Evolutionary conservation across 2,329 filamentous ascomycete species (phyloP).

Genomic region (Colletotrichum australisinense): DNA sequence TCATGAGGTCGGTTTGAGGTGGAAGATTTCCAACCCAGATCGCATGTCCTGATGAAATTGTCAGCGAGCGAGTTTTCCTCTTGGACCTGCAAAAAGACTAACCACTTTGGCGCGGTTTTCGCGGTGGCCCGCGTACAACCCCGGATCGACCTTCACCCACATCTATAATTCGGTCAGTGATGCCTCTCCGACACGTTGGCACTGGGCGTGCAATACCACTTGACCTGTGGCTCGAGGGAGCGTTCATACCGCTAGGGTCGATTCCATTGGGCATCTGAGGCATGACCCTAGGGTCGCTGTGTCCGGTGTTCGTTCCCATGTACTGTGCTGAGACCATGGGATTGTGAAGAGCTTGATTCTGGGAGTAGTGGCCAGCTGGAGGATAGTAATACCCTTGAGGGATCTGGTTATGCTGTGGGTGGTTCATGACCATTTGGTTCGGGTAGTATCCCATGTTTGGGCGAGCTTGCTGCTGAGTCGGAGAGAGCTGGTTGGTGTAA

Average conservation of each 20-base stretch:
- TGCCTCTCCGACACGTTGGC: neutral
- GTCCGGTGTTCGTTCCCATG: constrained; percentile 38
- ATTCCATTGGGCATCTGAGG: constrained; percentile 35
- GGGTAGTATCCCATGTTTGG: constrained; percentile 57
- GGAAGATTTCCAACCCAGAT: constrained; percentile 97
- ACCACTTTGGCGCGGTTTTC: constrained; percentile 73
- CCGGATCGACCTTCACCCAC: constrained; percentile 48
- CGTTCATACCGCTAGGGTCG: constrained; percentile 21
- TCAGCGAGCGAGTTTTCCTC: constrained; percentile 33
- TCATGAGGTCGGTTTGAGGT: constrained; percentile 82
- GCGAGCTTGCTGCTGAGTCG: constrained; percentile 47
- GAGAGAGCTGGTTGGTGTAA: constrained; percentile 53
- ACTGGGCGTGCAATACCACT: neutral
- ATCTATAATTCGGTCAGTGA: constrained; percentile 8
- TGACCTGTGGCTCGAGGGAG: neutral
- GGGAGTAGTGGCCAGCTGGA: constrained; percentile 50
- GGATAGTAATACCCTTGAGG: constrained; percentile 58
- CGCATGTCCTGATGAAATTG: constrained; percentile 74
- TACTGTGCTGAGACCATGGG: constrained; percentile 51
- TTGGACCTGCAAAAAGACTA: constrained; percentile 31
- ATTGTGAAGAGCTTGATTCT: constrained; percentile 45
- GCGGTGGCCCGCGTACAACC: constrained; percentile 63
- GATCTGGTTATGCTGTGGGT: constrained; percentile 47
- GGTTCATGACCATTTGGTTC: constrained; percentile 55
- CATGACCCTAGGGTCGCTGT: constrained; percentile 41